These are phyloP conservation scores for Solanum infundibuliforme DNA, from an alignment of 257 asterid genomes.

Conservation along the genomic window DNA sequence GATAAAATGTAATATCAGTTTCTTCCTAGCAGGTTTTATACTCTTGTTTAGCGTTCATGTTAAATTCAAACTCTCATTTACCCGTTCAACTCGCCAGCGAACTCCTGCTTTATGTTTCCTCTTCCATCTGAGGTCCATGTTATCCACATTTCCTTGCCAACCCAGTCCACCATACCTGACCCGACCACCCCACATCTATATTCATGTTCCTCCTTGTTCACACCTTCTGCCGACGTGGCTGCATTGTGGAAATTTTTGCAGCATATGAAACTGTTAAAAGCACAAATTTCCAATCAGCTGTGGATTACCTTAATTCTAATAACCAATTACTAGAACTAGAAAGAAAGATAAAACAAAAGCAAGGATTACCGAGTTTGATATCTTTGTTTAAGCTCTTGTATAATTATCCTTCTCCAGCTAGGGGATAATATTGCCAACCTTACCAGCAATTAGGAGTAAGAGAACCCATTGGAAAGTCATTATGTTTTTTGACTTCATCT, in stretches of 20 bases:
- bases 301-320: background rate
- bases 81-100: background rate
- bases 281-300: background rate
- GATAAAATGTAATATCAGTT: background rate
- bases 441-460: background rate
- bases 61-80: background rate
- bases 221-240: background rate
- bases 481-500: background rate
- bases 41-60: background rate
- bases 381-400: background rate
- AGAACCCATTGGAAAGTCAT: background rate
- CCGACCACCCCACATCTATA: background rate
- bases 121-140: background rate
- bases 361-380: background rate
- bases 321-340: background rate
- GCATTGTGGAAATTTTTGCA: background rate
- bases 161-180: background rate
- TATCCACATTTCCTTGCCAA: background rate
- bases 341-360: background rate
- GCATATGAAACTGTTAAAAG: background rate
- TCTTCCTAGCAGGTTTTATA: background rate
- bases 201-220: background rate
- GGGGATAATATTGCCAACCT: background rate
- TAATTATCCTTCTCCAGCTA: background rate
- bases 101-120: background rate